Evolutionary conservation across 164 flowering plant species (phyloP).

Genomic region (Warburgia ugandensis): DNA sequence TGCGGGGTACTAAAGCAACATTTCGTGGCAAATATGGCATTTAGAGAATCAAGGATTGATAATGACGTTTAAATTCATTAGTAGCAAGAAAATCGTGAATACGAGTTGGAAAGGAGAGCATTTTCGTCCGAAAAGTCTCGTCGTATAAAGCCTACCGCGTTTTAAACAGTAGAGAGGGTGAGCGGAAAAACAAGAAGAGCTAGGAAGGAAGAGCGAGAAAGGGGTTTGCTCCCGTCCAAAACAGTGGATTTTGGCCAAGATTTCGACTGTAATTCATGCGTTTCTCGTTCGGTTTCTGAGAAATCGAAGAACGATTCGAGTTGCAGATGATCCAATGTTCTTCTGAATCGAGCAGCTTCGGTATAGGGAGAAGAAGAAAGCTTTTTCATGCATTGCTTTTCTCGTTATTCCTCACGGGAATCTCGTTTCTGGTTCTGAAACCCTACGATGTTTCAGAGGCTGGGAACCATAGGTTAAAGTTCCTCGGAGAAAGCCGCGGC

Average conservation of each 20-base stretch:
- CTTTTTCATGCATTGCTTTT: too few species aligned
- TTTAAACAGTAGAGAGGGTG: conserved; percentile 3
- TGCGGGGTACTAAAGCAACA: too few species aligned
- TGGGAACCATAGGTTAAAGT: too few species aligned
- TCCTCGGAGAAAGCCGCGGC: too few species aligned
- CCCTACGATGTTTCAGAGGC: too few species aligned
- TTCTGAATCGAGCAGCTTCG: conserved; percentile 1
- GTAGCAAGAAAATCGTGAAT: too few species aligned
- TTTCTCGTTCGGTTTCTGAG: not conserved
- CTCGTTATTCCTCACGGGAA: not conserved
- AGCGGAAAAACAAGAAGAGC: not conserved
- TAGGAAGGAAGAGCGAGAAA: not conserved
- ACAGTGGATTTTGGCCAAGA: not conserved
- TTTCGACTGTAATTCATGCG: conserved; percentile 1
- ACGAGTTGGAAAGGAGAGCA: not conserved
- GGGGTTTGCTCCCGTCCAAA: not conserved
- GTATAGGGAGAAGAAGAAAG: too few species aligned
- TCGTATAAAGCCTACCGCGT: conserved; percentile 1
- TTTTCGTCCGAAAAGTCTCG: conserved; percentile 6
- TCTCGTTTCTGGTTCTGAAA: not conserved
- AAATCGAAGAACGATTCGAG: conserved; percentile 3
- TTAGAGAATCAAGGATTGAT: too few species aligned
- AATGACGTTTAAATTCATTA: too few species aligned
- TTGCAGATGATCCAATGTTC: not conserved
- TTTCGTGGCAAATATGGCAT: too few species aligned